Conservation (phyloP, 1,139 yeast genomes). For the Blastobotrys malaysiensis region DNA sequence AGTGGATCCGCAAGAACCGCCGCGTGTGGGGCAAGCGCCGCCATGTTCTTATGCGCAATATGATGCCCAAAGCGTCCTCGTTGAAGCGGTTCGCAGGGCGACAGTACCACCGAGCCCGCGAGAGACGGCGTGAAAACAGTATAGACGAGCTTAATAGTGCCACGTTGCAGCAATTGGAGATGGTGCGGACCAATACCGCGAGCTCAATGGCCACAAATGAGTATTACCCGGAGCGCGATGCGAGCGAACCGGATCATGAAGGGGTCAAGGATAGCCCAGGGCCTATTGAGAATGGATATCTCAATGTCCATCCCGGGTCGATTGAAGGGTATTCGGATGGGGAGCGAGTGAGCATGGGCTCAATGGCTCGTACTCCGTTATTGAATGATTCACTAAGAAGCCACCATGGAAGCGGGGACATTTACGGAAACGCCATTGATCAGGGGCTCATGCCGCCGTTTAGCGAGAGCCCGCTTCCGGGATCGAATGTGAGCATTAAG, state of each 20-base stretch:
- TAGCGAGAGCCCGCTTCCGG: background rate
- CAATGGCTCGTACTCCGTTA: background rate
- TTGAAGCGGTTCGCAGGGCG: background rate
- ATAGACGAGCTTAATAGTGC: conserved; percentile 8
- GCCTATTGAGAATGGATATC: background rate
- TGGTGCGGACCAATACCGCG: conserved; percentile 7
- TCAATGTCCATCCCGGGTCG: background rate
- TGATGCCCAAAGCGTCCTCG: conserved; percentile 8
- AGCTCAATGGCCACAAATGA: background rate
- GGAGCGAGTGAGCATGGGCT: background rate
- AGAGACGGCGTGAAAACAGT: background rate
- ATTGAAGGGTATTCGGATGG: background rate
- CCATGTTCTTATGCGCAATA: background rate
- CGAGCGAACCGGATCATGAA: background rate
- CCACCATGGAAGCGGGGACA: background rate
- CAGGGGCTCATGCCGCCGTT: background rate
- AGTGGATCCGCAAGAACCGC: conserved; percentile 46
- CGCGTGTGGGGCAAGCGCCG: conserved; percentile 10
- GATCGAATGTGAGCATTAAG: background rate
- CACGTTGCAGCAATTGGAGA: conserved; percentile 5
- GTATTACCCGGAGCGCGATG: background rate
- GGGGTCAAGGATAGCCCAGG: background rate
- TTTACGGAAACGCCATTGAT: background rate
- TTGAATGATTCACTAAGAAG: background rate
- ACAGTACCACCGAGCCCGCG: background rate